Evolutionary conservation across 345 rosid species (phyloP).

Genomic region (Hypericum androsaemum): DNA sequence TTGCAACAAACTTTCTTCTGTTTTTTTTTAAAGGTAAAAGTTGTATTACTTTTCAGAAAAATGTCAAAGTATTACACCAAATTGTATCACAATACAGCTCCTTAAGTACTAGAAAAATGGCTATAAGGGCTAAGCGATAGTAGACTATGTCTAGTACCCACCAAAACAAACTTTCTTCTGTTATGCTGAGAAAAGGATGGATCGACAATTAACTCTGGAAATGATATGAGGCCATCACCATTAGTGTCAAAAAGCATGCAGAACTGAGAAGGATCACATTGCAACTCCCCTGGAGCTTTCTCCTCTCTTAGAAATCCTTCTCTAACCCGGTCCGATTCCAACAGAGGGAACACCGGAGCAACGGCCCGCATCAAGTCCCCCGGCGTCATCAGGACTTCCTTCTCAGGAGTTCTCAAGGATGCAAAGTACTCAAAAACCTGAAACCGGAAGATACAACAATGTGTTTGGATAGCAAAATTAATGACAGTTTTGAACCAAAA

Average conservation of each 20-base stretch:
- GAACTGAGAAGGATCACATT: slow-evolving; percentile 16
- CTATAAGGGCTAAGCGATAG: too few relatives aligned
- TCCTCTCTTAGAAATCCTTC: slow-evolving; percentile 22
- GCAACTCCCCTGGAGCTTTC: slow-evolving; percentile 12
- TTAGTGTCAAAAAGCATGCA: slow-evolving; percentile 26
- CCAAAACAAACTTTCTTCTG: too few relatives aligned
- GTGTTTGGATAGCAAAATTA: not conserved
- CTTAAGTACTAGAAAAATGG: too few relatives aligned
- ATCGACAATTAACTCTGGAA: slow-evolving; percentile 12
- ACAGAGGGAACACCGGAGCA: slow-evolving; percentile 21
- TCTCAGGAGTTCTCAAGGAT: slow-evolving; percentile 11
- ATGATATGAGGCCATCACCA: slow-evolving; percentile 20
- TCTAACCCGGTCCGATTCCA: slow-evolving; percentile 18
- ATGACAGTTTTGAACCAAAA: not conserved
- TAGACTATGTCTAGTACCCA: too few relatives aligned
- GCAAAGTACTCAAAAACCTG: slow-evolving; percentile 24
- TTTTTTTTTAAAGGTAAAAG: too few relatives aligned
- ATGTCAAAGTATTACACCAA: too few relatives aligned
- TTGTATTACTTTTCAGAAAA: too few relatives aligned
- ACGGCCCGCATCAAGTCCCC: slow-evolving; percentile 24
- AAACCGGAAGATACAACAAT: not conserved
- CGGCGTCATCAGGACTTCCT: slow-evolving; percentile 23
- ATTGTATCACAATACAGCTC: too few relatives aligned
- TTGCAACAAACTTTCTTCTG: not conserved
- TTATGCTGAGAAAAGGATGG: too few relatives aligned